Evolutionary conservation across 2,329 filamentous ascomycete species (phyloP).

Genomic region (Calonectria crousiana): DNA sequence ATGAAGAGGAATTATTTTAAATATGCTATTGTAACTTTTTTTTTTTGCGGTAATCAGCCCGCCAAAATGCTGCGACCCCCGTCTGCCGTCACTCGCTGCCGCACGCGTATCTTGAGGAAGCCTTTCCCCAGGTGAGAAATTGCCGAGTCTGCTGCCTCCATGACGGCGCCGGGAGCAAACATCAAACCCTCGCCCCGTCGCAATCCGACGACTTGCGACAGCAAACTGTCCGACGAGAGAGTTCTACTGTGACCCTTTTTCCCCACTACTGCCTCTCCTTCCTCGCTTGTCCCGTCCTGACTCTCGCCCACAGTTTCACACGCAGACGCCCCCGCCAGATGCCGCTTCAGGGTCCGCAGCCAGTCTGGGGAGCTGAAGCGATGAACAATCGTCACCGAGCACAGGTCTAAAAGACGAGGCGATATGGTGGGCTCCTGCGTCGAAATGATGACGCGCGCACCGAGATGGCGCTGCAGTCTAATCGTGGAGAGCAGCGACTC

Average conservation of each 20-base stretch:
- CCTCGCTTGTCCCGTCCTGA: neutral
- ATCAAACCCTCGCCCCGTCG: conserved; percentile 60
- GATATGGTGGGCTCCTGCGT: conserved; percentile 84
- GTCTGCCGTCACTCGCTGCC: conserved; percentile 57
- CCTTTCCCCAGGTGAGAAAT: conserved; percentile 50
- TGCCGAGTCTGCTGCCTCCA: conserved; percentile 33
- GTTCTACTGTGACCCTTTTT: too few relatives aligned
- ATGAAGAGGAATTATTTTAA: neutral
- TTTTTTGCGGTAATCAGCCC: conserved; percentile 16
- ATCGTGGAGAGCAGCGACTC: conserved; percentile 72
- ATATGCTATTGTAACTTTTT: neutral
- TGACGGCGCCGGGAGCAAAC: conserved; percentile 59
- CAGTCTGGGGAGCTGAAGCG: conserved; percentile 77
- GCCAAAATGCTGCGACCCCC: conserved; percentile 62
- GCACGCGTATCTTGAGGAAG: conserved; percentile 55
- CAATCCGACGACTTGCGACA: conserved; percentile 57
- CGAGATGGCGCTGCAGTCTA: conserved; percentile 78
- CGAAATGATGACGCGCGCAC: conserved; percentile 75
- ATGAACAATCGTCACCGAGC: conserved; percentile 78
- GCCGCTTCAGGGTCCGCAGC: conserved; percentile 58
- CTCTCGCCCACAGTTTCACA: neutral
- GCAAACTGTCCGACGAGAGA: conserved; percentile 46
- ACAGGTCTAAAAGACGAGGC: conserved; percentile 76
- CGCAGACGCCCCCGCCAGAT: conserved; percentile 58
- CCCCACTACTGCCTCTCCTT: neutral